Percentiles rank a stretch among this genome's conserved stretches.
These are phyloP conservation scores for Xylaria hypoxylon DNA, from an alignment of 2,329 filamentous ascomycete genomes.

Conservation along the genomic window DNA sequence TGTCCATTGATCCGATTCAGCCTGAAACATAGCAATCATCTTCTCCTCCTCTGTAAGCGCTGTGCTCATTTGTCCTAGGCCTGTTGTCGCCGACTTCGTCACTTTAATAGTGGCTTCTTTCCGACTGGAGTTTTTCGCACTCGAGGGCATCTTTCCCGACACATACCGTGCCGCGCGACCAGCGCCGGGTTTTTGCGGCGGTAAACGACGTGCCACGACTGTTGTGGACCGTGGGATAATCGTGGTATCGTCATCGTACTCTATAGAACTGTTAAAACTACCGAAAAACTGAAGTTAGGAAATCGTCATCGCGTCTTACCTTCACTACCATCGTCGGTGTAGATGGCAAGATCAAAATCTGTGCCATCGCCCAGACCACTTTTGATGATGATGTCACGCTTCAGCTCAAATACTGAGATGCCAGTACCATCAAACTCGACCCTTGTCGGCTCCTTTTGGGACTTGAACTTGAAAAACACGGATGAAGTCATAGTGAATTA, in stretches of 20 bases:
- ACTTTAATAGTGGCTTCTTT: conserved; percentile 72
- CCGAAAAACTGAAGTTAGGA: no score
- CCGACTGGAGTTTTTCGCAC: conserved; percentile 82
- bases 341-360: conserved; percentile 96
- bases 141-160: conserved; percentile 92
- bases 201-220: conserved; percentile 87
- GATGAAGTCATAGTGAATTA: conserved; percentile 84
- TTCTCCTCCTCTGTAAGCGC: conserved; percentile 94
- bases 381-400: conserved; percentile 96
- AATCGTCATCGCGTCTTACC: conserved; percentile 67
- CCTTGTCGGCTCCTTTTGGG: conserved; percentile 92
- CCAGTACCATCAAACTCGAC: conserved; percentile 98
- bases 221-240: conserved; percentile 96
- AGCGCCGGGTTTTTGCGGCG: conserved; percentile 84
- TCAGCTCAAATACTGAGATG: conserved; percentile 98
- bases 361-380: conserved; percentile 94
- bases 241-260: conserved; percentile 98
- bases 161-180: conserved; percentile 95
- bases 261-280: conserved; percentile 60
- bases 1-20: conserved; percentile 91
- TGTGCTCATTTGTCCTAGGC: conserved; percentile 75
- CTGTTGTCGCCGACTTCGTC: conserved; percentile 67
- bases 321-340: conserved; percentile 90
- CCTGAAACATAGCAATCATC: conserved; percentile 90
- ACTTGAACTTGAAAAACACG: conserved; percentile 99